Evolutionary conservation across 2,329 filamentous ascomycete genomes (phyloP).

Genomic region (Fragosphaeria purpurea): DNA sequence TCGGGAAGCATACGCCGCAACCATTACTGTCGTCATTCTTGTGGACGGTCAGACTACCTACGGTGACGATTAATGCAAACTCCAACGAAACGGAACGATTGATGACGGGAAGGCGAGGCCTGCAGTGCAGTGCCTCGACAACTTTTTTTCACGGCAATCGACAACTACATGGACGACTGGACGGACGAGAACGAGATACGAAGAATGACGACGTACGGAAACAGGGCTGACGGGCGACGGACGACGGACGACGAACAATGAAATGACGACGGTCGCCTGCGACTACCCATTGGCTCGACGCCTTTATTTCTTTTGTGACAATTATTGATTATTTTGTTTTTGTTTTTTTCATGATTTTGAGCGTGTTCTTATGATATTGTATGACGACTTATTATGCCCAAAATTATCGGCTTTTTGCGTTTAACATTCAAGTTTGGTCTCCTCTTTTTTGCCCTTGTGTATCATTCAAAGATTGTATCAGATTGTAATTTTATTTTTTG

Average conservation of each 20-base stretch:
- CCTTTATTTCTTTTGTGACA: not conserved
- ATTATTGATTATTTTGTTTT: not conserved
- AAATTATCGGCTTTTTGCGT: too few species aligned
- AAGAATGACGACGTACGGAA: too few species aligned
- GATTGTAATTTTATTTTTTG: too few species aligned
- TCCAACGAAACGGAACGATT: not conserved
- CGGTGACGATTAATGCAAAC: conserved; percentile 8
- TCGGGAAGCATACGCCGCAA: conserved; percentile 64
- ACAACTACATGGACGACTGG: too few species aligned
- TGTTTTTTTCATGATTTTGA: not conserved
- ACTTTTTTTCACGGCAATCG: too few species aligned
- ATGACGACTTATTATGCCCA: too few species aligned
- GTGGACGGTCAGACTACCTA: conserved; percentile 31
- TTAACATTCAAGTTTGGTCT: too few species aligned
- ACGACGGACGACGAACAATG: not conserved
- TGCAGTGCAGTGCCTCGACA: too few species aligned
- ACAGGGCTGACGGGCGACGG: too few species aligned
- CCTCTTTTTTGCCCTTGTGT: not conserved
- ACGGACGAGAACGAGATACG: too few species aligned
- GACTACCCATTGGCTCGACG: not conserved
- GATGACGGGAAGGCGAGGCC: not conserved
- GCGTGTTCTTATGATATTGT: too few species aligned
- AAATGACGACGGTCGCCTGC: not conserved
- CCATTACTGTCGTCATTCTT: conserved; percentile 62
- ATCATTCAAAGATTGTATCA: not conserved